A percentile compares a stretch with the other conserved stretches of the same genome.
These are phyloP conservation scores for Oryza brachyantha DNA, from an alignment of 176 grass and related monocot genomes.

Conservation along the genomic window DNA sequence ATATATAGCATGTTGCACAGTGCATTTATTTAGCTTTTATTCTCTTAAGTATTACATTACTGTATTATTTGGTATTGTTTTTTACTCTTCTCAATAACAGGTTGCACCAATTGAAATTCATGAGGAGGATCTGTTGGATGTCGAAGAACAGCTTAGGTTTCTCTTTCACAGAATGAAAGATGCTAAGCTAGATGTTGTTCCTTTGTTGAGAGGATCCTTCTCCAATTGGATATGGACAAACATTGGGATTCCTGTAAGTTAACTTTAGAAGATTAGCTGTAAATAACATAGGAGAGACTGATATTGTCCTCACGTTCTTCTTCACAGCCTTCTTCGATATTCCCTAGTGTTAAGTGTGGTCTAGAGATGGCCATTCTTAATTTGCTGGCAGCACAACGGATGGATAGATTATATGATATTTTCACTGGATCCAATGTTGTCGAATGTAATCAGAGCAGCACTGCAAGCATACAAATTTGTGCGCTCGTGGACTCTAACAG, in stretches of 20 bases:
- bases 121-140: conserved; percentile 80
- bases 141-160: conserved; percentile 86
- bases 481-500: conserved; percentile 73
- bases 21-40: background rate
- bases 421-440: conserved; percentile 40
- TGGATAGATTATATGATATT: conserved; percentile 52
- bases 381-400: conserved; percentile 55
- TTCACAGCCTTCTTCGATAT: conserved; percentile 80
- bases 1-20: background rate
- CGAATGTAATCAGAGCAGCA: conserved; percentile 37
- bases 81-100: conserved; percentile 43
- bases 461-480: conserved; percentile 72
- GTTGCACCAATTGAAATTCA: conserved; percentile 97
- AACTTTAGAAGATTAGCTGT: conserved; percentile 22
- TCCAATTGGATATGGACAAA: conserved; percentile 90
- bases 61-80: conserved; percentile 8
- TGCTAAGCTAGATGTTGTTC: conserved; percentile 59
- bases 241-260: conserved; percentile 74
- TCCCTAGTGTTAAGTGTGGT: conserved; percentile 84
- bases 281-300: conserved; percentile 9
- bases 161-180: conserved; percentile 74
- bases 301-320: background rate
- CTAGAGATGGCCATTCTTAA: conserved; percentile 98
- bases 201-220: conserved; percentile 86
- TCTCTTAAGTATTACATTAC: background rate